Evolutionary conservation across 1,284 basidiomycete species (phyloP), one percentile per base, ranked within the genome.

Genomic region (Sanghuangporus sanghuang): DNA sequence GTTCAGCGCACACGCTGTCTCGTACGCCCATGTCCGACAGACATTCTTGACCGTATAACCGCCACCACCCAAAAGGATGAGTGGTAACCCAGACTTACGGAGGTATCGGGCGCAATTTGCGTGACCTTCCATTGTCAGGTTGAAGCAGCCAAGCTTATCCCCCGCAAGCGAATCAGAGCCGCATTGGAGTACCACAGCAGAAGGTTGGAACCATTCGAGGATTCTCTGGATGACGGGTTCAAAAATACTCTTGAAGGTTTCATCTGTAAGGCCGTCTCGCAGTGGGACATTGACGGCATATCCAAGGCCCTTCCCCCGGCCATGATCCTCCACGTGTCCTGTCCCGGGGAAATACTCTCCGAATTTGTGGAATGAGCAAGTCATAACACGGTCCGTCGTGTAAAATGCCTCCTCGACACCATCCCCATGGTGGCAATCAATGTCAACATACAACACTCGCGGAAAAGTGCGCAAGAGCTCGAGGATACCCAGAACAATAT

Each of bases 341-440:
- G 95, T 97, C 1, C 96, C 96, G 0, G 96, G 96, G 74, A 99
- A 99, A 76, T 94, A 99, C 71, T 98, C 95, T 27, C 96, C 96
- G 71, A 92, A 98, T 72, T 95, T 94, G 81, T 99, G 97, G 74
- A 99, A 97, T 46, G 91, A 91, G 73, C 88, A 89, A 2, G 96
- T 98, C 90, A 98, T 94, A 69, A 99, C 96, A 59, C 96, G 82
- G 73, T 99, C 92, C 3, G 95, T 98, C 27, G 93, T 95, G 75
- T 98, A 98, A 79, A 99, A 99, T 0, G 96, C 97, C 73, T 99
- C 96, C 71, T 99, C 96, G 44, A 99, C 96, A 18, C 96, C 97
- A 73, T 99, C 97, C 6, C 96, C 96, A 71, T 99, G 96, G 74
- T 98, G 96, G 63, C 95, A 95, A 75, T 99, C 96, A 63, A 99